Percentiles rank a stretch among this genome's conserved stretches.
These are phyloP conservation scores for Venustampulla echinocandica DNA, from an alignment of 495 filamentous ascomycete species.

Conservation along the genomic window DNA sequence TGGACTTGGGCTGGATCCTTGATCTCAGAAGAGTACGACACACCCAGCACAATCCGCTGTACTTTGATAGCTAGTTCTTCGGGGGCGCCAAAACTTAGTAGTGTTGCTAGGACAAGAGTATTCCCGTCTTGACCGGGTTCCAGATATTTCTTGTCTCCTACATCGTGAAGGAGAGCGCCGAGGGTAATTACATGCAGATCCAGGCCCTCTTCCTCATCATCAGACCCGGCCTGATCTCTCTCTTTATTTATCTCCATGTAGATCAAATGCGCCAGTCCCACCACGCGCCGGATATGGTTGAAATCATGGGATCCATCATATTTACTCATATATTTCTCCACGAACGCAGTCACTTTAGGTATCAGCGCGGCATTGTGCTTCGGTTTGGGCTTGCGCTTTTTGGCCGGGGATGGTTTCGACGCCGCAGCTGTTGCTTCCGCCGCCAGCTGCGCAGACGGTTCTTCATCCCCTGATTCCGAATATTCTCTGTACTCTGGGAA, in stretches of 20 bases:
- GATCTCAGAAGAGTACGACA: conserved; percentile 70
- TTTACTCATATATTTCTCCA: conserved; percentile 58
- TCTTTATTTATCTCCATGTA: conserved; percentile 34
- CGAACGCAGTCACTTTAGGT: conserved; percentile 19
- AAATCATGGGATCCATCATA: conserved; percentile 86
- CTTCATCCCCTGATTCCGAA: conserved; percentile 14
- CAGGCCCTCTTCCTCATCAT: conserved; percentile 28
- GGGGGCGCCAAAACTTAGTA: conserved; percentile 47
- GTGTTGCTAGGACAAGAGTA: conserved; percentile 46
- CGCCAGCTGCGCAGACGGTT: conserved; percentile 4
- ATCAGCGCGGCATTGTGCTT: conserved; percentile 17
- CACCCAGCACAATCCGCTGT: conserved; percentile 59
- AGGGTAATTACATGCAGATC: conserved; percentile 56
- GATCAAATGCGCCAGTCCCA: conserved; percentile 57
- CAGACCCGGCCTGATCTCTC: conserved; percentile 9
- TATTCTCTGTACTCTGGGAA: conserved; percentile 21
- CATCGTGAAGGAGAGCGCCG: conserved; percentile 74
- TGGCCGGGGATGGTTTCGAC: conserved; percentile 4
- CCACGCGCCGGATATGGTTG: conserved; percentile 71
- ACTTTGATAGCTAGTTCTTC: conserved; percentile 50
- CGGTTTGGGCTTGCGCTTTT: conserved; percentile 9
- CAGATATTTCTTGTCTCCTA: conserved; percentile 79
- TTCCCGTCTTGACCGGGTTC: conserved; percentile 39
- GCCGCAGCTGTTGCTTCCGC: conserved; percentile 2
- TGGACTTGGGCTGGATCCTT: conserved; percentile 43